phyloP scores from a whole-genome alignment of 192 early-diverging fungal genomes.

The Coemansia sp. region DNA sequence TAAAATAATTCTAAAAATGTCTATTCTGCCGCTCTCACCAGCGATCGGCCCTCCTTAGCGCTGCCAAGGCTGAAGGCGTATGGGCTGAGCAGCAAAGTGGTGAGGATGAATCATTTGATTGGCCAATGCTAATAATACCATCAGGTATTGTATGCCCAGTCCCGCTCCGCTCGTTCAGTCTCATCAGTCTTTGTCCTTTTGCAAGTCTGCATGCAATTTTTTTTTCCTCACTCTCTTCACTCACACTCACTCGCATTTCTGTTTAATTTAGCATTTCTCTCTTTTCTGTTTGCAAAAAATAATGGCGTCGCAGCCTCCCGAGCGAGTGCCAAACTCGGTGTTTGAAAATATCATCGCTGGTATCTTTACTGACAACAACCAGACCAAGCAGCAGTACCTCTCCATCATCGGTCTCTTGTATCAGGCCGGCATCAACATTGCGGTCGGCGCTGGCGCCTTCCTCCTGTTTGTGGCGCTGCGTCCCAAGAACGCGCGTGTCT shows the following conservation, averaged over 20 bases:
- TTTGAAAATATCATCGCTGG: conserved; percentile 49
- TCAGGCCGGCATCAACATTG: conserved; percentile 66
- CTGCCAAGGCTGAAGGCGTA: neutral
- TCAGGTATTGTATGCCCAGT: too few species aligned
- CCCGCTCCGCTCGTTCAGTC: too few species aligned
- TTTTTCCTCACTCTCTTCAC: too few species aligned
- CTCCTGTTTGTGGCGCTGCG: conserved; percentile 62
- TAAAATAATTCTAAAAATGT: too few species aligned
- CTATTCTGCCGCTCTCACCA: too few species aligned
- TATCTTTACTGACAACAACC: conserved; percentile 48
- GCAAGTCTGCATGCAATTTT: neutral
- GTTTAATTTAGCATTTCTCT: too few species aligned
- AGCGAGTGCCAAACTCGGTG: conserved; percentile 18
- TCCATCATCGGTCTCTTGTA: conserved; percentile 61
- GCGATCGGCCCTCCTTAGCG: too few species aligned
- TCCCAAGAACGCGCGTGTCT: conserved; percentile 60
- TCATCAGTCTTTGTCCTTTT: neutral
- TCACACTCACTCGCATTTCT: too few species aligned
- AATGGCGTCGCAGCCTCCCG: neutral
- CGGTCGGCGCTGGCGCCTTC: conserved; percentile 58
- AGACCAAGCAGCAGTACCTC: conserved; percentile 47
- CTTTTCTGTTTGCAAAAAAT: neutral
- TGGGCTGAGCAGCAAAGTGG: too few species aligned
- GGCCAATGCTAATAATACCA: neutral
- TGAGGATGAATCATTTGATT: neutral